A percentile compares a stretch with the other conserved stretches of the same genome.
Conservation (phyloP, 805 yeast species). For the Lipomyces starkeyi region DNA sequence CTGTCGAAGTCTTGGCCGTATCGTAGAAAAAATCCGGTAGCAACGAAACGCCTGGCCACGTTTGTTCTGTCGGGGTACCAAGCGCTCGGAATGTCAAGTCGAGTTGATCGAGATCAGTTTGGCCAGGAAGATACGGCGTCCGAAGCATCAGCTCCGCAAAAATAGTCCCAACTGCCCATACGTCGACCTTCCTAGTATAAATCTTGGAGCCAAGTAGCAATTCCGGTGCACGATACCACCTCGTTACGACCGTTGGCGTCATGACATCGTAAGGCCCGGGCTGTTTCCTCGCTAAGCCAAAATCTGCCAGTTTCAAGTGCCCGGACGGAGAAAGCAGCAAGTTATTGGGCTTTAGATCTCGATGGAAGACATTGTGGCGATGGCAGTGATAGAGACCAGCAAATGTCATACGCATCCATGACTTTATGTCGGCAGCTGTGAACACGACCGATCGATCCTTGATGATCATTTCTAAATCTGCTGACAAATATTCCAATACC, state of each 20-base stretch:
- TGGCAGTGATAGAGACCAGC: constrained; percentile 97
- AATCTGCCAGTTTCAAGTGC: constrained; percentile 91
- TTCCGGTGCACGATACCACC: constrained; percentile 99
- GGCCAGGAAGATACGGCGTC: constrained; percentile 93
- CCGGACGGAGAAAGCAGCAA: constrained; percentile 86
- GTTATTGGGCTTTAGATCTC: constrained; percentile 57
- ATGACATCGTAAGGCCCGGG: constrained; percentile 72
- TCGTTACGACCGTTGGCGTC: constrained; percentile 93
- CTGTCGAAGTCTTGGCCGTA: constrained; percentile 50
- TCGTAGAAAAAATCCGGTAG: constrained; percentile 80
- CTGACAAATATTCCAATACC: constrained; percentile 91
- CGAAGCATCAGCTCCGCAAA: constrained; percentile 96
- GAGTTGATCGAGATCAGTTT: constrained; percentile 85
- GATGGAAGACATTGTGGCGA: constrained; percentile 83
- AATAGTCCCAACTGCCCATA: constrained; percentile 96
- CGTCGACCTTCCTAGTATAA: constrained; percentile 86
- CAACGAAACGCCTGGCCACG: constrained; percentile 87
- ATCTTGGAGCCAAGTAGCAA: constrained; percentile 84
- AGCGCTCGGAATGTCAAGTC: constrained; percentile 93
- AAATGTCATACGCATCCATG: constrained; percentile 93
- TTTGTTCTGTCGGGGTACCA: constrained; percentile 92
- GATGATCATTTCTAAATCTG: constrained; percentile 88
- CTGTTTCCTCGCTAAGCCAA: constrained; percentile 88
- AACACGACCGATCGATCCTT: constrained; percentile 79
- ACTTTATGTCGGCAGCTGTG: constrained; percentile 83